Base-by-base conservation (phyloP, 2,329 filamentous ascomycete genomes). In the Ophiocordyceps sinensis region DNA sequence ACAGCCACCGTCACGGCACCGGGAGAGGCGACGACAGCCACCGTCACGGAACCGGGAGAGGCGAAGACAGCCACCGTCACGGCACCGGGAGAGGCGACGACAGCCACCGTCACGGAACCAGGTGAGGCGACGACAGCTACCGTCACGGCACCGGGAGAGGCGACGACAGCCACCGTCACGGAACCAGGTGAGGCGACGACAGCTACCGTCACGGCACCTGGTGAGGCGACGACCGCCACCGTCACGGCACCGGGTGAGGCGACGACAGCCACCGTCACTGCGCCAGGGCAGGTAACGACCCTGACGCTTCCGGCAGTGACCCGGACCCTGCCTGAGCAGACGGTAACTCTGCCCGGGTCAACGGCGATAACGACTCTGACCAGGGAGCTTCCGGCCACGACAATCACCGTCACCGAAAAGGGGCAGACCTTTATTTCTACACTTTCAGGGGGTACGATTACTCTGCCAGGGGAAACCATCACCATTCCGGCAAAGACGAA, bases 381-480 rank as follows among this genome's bases (percentile, higher is more conserved):
- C 13, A 36, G 12, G 19, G 19, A 37, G 11, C 19, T 37, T 26
- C 35, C 35, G 10, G 35, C 19, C 11, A 23, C 35, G 12, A 28
- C 21, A 6, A 37, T 37, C 21, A 37, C 21, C 5, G 21, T 26
- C 19, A 37, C 35, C 12, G 35, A 19, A 12, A 26, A 21, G 14
- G 35, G 35, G 15, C 23, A 12, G 4, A 37, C 35, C 1, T 37
- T 26, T n/a, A 42, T 30, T 4, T 39, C 37, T 11, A 38, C 41
- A 6, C 35, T 26, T n/a, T 36, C 39, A 9, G 30, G 23, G n/a
- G 30, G 28, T 5, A 45, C 44, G 15, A 21, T 49, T 6, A 47
- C 51, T 28, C 28, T 35, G 4, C 46, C 49, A 5, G 46, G 39
- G n/a, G 23, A 42, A 31, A 42, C 41, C 4, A 36, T 34, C 5